Percentiles rank a stretch among this genome's conserved stretches.
Conservation (phyloP, 208 protist species). For the Leptomonas pyrrhocoris region DNA sequence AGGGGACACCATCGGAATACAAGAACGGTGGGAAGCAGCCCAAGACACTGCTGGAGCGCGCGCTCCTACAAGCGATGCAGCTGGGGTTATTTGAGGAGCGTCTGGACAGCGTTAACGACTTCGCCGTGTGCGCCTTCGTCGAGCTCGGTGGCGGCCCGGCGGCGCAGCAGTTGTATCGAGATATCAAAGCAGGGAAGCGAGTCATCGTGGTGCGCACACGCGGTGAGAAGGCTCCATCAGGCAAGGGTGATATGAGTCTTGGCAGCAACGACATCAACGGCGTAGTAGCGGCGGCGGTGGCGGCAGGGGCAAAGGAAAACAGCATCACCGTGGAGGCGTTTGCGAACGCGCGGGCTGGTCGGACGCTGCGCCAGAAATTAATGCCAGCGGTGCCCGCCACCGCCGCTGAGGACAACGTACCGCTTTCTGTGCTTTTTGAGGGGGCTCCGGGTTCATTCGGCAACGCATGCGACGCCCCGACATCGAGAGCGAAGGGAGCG, state of each 20-base stretch:
- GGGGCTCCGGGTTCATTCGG: not conserved
- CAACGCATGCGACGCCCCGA: not conserved
- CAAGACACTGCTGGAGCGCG: slow-evolving; percentile 67
- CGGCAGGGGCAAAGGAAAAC: not conserved
- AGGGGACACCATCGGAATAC: slow-evolving; percentile 82
- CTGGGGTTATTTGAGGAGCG: slow-evolving; percentile 75
- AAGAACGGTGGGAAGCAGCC: slow-evolving; percentile 61
- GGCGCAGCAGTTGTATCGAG: slow-evolving; percentile 38
- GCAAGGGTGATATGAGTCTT: slow-evolving; percentile 7
- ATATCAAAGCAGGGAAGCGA: slow-evolving; percentile 39
- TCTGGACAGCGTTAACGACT: slow-evolving; percentile 75
- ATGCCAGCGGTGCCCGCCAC: not conserved
- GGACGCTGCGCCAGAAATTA: not conserved
- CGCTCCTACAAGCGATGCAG: slow-evolving; percentile 69
- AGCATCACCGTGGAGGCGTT: not conserved
- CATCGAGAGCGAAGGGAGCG: not conserved
- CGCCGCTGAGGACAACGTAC: slow-evolving; percentile 16
- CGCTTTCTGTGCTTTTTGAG: slow-evolving; percentile 14
- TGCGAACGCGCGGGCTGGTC: not conserved
- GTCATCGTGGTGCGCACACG: slow-evolving; percentile 47
- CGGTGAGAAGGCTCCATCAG: slow-evolving; percentile 30
- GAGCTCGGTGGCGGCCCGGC: slow-evolving; percentile 52
- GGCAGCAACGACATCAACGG: not conserved
- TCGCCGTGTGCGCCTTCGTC: slow-evolving; percentile 68
- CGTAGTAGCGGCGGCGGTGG: not conserved